These are phyloP conservation scores for Myxozyma melibiosi DNA, from an alignment of 805 yeast genomes.

Conservation along the genomic window DNA sequence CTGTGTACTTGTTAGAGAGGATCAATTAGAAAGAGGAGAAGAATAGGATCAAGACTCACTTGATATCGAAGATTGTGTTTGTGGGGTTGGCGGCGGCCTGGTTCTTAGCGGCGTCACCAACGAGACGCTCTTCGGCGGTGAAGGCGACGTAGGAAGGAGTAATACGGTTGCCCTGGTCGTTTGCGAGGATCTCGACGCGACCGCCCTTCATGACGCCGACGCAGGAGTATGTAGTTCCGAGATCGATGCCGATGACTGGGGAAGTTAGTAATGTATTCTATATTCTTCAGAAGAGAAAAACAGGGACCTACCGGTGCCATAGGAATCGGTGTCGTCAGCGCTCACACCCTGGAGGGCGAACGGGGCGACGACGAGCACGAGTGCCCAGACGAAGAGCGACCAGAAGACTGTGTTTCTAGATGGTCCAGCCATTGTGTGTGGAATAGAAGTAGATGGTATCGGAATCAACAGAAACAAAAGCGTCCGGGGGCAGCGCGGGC, in stretches of 20 bases:
- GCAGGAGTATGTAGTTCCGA: slow-evolving; percentile 98
- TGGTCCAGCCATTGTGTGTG: slow-evolving; percentile 25
- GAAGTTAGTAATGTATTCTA: not conserved
- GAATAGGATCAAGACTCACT: slow-evolving; percentile 44
- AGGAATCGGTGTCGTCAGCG: slow-evolving; percentile 45
- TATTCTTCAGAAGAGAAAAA: not conserved
- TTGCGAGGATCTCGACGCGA: slow-evolving; percentile 92
- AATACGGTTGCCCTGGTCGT: slow-evolving; percentile 98
- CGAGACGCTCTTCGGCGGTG: slow-evolving; percentile 91
- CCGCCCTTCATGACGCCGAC: slow-evolving; percentile 86
- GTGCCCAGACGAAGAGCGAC: slow-evolving; percentile 43
- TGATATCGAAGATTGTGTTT: slow-evolving; percentile 89
- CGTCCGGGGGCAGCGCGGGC: not conserved
- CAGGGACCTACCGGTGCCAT: slow-evolving; percentile 42
- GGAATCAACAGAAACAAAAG: not conserved
- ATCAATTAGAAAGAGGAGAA: not conserved
- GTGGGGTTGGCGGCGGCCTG: slow-evolving; percentile 96
- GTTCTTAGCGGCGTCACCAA: slow-evolving; percentile 98
- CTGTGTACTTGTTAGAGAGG: slow-evolving; percentile 53
- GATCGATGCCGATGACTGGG: slow-evolving; percentile 83
- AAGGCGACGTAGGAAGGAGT: slow-evolving; percentile 97
- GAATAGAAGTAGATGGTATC: not conserved
- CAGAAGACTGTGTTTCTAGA: slow-evolving; percentile 36
- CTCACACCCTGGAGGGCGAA: slow-evolving; percentile 38
- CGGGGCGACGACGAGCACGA: slow-evolving; percentile 43